A percentile compares a stretch with the other conserved stretches of the same genome.
Evolutionary conservation across 1,284 basidiomycete species (phyloP).

Genomic region (Pseudozyma thailandica): DNA sequence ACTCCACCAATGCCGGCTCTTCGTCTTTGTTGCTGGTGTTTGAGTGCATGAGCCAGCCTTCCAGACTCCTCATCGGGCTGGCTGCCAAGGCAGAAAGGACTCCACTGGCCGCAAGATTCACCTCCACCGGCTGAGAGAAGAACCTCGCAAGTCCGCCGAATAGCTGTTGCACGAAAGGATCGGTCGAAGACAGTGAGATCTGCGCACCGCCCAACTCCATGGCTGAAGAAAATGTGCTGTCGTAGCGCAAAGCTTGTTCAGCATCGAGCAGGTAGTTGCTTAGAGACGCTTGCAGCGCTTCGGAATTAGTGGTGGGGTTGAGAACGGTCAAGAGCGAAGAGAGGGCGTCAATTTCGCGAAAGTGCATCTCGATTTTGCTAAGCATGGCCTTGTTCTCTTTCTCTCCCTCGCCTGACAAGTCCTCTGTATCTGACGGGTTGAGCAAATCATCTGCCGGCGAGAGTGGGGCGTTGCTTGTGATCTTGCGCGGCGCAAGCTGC

Average conservation of each 20-base stretch:
- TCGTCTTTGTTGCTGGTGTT: constrained; percentile 77
- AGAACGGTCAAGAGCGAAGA: constrained; percentile 34
- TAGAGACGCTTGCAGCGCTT: constrained; percentile 29
- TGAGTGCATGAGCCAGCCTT: constrained; percentile 79
- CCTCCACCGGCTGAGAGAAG: constrained; percentile 84
- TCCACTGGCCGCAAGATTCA: constrained; percentile 88
- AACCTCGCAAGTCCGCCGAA: constrained; percentile 80
- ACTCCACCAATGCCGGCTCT: constrained; percentile 38
- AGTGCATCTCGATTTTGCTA: constrained; percentile 28
- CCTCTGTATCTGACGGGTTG: neutral
- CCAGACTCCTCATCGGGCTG: constrained; percentile 84
- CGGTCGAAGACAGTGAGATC: constrained; percentile 77
- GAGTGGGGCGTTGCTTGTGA: neutral
- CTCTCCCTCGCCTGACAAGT: neutral
- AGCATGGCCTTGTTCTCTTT: neutral
- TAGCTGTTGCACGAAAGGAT: constrained; percentile 79
- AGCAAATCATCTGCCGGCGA: constrained; percentile 19
- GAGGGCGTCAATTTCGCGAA: constrained; percentile 39
- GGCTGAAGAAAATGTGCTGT: constrained; percentile 48
- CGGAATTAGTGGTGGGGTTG: constrained; percentile 9
- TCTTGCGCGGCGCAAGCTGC: constrained; percentile 23
- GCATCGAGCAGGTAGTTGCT: constrained; percentile 80
- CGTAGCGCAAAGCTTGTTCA: constrained; percentile 70
- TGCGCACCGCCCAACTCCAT: constrained; percentile 21
- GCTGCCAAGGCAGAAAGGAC: constrained; percentile 80